Evolutionary conservation across 768 basidiomycete genomes (phyloP).

Genomic region (Trametopsis cervina): DNA sequence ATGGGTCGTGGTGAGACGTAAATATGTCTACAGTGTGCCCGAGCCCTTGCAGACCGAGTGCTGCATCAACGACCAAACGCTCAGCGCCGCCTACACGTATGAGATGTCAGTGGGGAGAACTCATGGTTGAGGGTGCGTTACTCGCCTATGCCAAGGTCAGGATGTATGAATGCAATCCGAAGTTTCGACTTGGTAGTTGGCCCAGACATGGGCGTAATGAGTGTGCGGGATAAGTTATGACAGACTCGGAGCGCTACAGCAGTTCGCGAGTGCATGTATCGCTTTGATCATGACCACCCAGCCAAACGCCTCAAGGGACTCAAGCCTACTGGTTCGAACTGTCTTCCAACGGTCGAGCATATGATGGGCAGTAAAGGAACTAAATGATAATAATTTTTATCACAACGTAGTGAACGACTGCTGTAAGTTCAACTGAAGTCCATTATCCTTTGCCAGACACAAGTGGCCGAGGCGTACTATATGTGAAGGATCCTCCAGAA

Average conservation of each 20-base stretch:
- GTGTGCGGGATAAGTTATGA: background rate
- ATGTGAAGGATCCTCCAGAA: no score
- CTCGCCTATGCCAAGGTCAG: constrained; percentile 85
- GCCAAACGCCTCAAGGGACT: no score
- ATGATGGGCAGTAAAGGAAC: no score
- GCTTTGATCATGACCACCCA: no score
- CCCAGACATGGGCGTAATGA: background rate
- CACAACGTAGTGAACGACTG: no score
- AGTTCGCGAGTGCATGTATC: no score
- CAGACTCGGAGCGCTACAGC: background rate
- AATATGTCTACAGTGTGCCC: constrained; percentile 88
- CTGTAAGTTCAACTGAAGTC: background rate
- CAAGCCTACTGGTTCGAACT: no score
- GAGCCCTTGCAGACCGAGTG: constrained; percentile 74
- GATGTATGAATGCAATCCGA: constrained; percentile 82
- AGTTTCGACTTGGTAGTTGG: constrained; percentile 17
- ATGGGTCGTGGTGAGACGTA: constrained; percentile 86
- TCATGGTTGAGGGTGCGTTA: background rate
- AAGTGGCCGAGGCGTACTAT: no score
- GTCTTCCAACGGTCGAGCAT: no score
- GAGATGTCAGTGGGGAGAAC: background rate
- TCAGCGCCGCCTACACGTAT: constrained; percentile 79
- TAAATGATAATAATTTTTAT: no score
- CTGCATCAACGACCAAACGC: constrained; percentile 91
- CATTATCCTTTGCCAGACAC: no score